A percentile compares a stretch with the other conserved stretches of the same genome.
These are phyloP conservation scores for Plasmopara muralis DNA, from an alignment of 352 stramenopile genomes.

Conservation along the genomic window DNA sequence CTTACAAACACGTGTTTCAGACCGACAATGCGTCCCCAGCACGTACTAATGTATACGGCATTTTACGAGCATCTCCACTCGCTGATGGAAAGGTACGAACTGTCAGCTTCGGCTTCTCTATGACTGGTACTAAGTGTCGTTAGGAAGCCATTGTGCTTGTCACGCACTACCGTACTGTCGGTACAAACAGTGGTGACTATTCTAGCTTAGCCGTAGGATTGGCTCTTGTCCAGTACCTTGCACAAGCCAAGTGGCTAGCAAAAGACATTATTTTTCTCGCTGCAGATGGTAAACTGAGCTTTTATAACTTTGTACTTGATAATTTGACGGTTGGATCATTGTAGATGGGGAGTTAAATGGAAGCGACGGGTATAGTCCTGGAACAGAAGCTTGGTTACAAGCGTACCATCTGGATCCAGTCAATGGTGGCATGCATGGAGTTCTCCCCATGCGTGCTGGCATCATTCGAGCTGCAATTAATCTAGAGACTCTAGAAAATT, in stretches of 20 bases:
- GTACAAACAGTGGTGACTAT: slow-evolving; percentile 29
- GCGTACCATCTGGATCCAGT: slow-evolving; percentile 62
- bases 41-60: slow-evolving; percentile 70
- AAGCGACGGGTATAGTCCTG: slow-evolving; percentile 48
- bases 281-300: slow-evolving; percentile 46
- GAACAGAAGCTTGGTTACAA: slow-evolving; percentile 64
- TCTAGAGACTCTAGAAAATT: slow-evolving; percentile 44
- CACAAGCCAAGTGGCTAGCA: slow-evolving; percentile 61
- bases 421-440: slow-evolving; percentile 12
- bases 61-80: slow-evolving; percentile 64
- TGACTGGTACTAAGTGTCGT: neutral
- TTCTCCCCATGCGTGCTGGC: slow-evolving; percentile 58
- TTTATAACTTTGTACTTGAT: neutral
- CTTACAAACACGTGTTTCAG: slow-evolving; percentile 49
- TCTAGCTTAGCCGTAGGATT: slow-evolving; percentile 55
- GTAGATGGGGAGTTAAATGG: slow-evolving; percentile 59
- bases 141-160: slow-evolving; percentile 65
- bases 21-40: slow-evolving; percentile 6
- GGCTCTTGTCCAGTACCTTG: slow-evolving; percentile 53
- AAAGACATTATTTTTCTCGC: slow-evolving; percentile 80
- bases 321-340: neutral
- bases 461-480: slow-evolving; percentile 74
- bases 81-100: slow-evolving; percentile 57
- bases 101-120: neutral
- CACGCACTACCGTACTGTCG: slow-evolving; percentile 61